A percentile compares a stretch with the other conserved stretches of the same genome.
Conservation (phyloP, 2,329 filamentous ascomycete genomes). For the Sphaerostilbella broomeana region DNA sequence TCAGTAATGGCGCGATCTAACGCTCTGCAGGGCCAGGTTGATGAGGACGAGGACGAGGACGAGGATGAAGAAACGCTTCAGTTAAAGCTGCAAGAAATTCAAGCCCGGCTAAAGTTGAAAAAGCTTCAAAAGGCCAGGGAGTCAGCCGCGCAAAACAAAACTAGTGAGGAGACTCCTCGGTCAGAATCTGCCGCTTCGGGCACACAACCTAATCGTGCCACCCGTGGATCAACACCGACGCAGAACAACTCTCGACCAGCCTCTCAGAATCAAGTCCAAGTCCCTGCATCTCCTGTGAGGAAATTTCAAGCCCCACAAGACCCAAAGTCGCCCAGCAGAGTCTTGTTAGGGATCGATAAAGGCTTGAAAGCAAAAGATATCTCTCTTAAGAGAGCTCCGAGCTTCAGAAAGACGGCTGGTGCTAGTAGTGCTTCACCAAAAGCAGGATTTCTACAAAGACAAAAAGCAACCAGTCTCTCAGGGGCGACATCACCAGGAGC, state of each 20-base stretch:
- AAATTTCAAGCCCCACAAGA: conserved; percentile 43
- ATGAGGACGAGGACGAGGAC: conserved; percentile 47
- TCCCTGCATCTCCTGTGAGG: conserved; percentile 69
- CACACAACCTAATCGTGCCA: conserved; percentile 16
- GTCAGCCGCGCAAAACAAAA: conserved; percentile 15
- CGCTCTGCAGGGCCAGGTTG: conserved; percentile 27
- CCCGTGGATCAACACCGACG: conserved; percentile 23
- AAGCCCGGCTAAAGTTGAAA: conserved; percentile 82
- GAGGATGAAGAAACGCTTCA: conserved; percentile 88
- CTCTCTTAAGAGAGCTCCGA: conserved; percentile 69
- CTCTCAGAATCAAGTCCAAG: conserved; percentile 49
- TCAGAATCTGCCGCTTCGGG: conserved; percentile 20
- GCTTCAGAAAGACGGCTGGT: conserved; percentile 27
- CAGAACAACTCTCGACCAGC: conserved; percentile 16
- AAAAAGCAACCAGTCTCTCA: conserved; percentile 32
- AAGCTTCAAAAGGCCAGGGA: conserved; percentile 60
- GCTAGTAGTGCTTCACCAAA: conserved; percentile 16
- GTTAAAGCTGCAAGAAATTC: conserved; percentile 79
- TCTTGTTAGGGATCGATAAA: conserved; percentile 84
- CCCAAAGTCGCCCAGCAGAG: conserved; percentile 69
- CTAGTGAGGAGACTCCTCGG: conserved; percentile 16
- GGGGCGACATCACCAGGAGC: conserved; percentile 21
- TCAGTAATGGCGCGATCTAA: conserved; percentile 22
- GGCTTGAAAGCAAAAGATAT: conserved; percentile 74
- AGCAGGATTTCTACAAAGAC: conserved; percentile 39